Percentiles rank a stretch among this genome's conserved stretches.
Conservation (phyloP, 2,329 filamentous ascomycete genomes). For the Xylariomycetidae sp. region DNA sequence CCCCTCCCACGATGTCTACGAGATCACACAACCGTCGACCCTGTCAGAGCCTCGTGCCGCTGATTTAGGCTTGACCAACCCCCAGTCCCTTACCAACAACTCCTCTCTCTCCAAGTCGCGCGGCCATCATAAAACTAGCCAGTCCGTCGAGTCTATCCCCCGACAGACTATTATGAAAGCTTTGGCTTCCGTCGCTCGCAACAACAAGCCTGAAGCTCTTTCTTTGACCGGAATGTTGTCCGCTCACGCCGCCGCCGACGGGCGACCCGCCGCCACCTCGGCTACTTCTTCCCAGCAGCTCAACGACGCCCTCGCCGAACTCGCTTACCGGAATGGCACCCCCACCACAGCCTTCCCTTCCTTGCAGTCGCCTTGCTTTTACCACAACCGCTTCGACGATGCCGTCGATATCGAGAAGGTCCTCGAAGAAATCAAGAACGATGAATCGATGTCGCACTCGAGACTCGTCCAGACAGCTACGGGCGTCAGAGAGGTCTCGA, state of each 20-base stretch:
- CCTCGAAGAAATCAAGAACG: conserved; percentile 84
- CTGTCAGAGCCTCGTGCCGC: conserved; percentile 20
- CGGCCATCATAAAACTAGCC: conserved; percentile 43
- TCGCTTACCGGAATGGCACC: conserved; percentile 40
- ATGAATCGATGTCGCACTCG: conserved; percentile 89
- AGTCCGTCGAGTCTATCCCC: conserved; percentile 64
- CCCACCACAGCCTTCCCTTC: conserved; percentile 55
- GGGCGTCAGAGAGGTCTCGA: conserved; percentile 89
- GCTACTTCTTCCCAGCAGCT: conserved; percentile 56
- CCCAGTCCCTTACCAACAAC: conserved; percentile 20
- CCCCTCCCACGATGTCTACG: conserved; percentile 21
- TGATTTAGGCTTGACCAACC: conserved; percentile 19
- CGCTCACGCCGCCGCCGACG: conserved; percentile 31
- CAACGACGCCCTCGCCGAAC: conserved; percentile 54
- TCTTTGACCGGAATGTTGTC: conserved; percentile 58
- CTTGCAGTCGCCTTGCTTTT: conserved; percentile 92
- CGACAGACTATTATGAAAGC: conserved; percentile 82
- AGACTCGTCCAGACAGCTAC: conserved; percentile 92
- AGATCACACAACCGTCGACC: conserved; percentile 6
- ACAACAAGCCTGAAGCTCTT: conserved; percentile 58
- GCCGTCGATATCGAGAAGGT: conserved; percentile 93
- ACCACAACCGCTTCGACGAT: conserved; percentile 94
- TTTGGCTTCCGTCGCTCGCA: conserved; percentile 61
- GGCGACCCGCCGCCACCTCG: conserved; percentile 35
- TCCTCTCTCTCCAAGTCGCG: conserved; percentile 19